These are phyloP conservation scores for Piper betle DNA, from an alignment of 164 flowering plant genomes.

Conservation along the genomic window DNA sequence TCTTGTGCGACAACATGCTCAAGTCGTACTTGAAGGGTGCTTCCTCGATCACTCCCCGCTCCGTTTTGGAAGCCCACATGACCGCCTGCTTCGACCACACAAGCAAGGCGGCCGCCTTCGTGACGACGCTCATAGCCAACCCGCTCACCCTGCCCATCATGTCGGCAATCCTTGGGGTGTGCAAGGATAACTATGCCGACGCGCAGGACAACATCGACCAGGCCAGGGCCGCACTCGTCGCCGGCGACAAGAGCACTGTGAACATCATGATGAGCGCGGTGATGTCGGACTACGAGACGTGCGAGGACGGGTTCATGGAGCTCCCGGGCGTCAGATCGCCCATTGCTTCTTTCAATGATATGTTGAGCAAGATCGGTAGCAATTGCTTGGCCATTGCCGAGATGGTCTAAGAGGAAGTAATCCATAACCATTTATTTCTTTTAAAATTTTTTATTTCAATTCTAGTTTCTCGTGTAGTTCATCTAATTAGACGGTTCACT, in stretches of 20 bases:
- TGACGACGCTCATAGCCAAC: not conserved
- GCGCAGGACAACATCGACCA: constrained; percentile 1
- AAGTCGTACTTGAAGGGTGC: constrained; percentile 8
- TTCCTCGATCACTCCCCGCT: not conserved
- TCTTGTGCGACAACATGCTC: constrained; percentile 16
- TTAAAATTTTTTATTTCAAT: too few relatives aligned
- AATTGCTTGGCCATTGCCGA: constrained; percentile 19
- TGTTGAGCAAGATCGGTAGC: constrained; percentile 15
- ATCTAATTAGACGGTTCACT: too few relatives aligned
- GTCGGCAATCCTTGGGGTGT: not conserved
- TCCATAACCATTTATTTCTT: too few relatives aligned
- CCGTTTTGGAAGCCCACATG: constrained; percentile 9
- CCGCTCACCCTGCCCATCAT: not conserved
- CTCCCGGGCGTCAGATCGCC: constrained; percentile 1
- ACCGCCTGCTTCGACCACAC: constrained; percentile 5
- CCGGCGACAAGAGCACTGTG: not conserved
- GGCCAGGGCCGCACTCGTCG: not conserved
- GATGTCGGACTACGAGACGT: constrained; percentile 2
- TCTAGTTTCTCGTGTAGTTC: too few relatives aligned
- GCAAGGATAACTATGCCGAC: constrained; percentile 1
- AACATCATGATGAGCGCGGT: constrained; percentile 8
- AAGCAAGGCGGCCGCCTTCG: constrained; percentile 1
- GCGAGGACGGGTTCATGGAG: constrained; percentile 8
- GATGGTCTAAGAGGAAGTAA: not conserved
- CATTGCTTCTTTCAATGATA: not conserved